Base-by-base conservation (phyloP, 2,329 filamentous ascomycete genomes). In the Teratosphaeria nubilosa region DNA sequence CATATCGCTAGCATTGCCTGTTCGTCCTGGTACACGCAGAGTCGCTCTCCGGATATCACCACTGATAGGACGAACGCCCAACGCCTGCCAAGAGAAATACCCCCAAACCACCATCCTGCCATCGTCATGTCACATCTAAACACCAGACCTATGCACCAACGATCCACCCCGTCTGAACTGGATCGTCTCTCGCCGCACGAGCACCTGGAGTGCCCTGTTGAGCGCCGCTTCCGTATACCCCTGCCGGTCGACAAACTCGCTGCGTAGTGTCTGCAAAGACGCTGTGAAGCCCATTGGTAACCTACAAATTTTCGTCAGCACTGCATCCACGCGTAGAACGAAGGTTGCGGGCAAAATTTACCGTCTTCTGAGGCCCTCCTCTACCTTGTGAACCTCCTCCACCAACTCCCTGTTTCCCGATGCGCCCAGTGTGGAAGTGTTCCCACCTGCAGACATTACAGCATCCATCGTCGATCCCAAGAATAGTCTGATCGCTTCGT, bases 381-480 rank as follows among this genome's bases (percentile, higher is more conserved):
- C 94, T 5, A 97, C 83, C 66, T 90, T 90, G 64, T 81, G 80
- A 5, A 90, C 88, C 72, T 97, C 94, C 55, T 96, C 90, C 74
- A 95, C 92, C 58, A 97, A 78, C 74, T 97, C 92, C 62, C 90
- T 87, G 69, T 86, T 91, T 41, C 89, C 90, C 34, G 74, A 73
- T 66, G 88, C 84, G 63, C 86, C 88, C 65, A 88, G 86, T 60
- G 91, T 92, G 68, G 95, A 90, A 60, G 90, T 92, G 41, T 72
- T 67, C 16, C 70, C 71, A 3, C 70, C 71, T 10, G 71, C 70
- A 34, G 60, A 64, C 64, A 73, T 68, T 58, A 97, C 91, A 7
- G 94, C 94, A 69, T 99, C 92, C 94, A 99, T 97, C 58, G 94
- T 99, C 3, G 87, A 91, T 64, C 91, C 94, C 31, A 99, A 78